Evolutionary conservation across 805 yeast genomes (phyloP).

Genomic region (Clavispora santaluciae): DNA sequence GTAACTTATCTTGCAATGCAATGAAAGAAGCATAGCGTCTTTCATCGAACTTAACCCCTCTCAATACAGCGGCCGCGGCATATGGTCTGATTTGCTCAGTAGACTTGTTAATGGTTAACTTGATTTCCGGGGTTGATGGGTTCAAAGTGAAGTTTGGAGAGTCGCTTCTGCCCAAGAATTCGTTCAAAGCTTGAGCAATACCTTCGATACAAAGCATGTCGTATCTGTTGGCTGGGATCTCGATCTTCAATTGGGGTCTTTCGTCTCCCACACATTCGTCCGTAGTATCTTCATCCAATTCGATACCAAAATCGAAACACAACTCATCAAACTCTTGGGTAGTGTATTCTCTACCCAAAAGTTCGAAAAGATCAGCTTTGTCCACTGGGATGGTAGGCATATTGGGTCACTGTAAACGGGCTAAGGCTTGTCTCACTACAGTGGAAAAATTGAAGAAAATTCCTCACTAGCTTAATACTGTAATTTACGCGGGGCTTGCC

Average conservation of each 20-base stretch:
- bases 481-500: conserved; percentile 9
- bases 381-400: conserved; percentile 99
- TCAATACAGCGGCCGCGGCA: conserved; percentile 91
- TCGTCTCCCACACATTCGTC: conserved; percentile 68
- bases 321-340: conserved; percentile 94
- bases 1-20: conserved; percentile 92
- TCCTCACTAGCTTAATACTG: conserved; percentile 11
- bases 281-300: conserved; percentile 95
- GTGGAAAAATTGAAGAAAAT: conserved; percentile 10
- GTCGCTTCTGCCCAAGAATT: conserved; percentile 66
- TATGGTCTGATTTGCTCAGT: conserved; percentile 79
- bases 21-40: conserved; percentile 92
- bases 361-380: conserved; percentile 82
- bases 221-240: conserved; percentile 96
- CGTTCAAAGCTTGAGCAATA: conserved; percentile 90
- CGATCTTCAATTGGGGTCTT: conserved; percentile 95
- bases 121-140: conserved; percentile 54
- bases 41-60: conserved; percentile 75
- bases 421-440: neutral
- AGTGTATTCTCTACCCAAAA: conserved; percentile 57
- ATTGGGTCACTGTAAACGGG: conserved; percentile 7
- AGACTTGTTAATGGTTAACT: conserved; percentile 70
- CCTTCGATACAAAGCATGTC: conserved; percentile 98
- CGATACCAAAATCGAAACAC: conserved; percentile 96
- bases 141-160: conserved; percentile 66